Evolutionary conservation across 2,329 filamentous ascomycete species (phyloP), one percentile per base, ranked within the genome.

Genomic region (Penicillium sp.): DNA sequence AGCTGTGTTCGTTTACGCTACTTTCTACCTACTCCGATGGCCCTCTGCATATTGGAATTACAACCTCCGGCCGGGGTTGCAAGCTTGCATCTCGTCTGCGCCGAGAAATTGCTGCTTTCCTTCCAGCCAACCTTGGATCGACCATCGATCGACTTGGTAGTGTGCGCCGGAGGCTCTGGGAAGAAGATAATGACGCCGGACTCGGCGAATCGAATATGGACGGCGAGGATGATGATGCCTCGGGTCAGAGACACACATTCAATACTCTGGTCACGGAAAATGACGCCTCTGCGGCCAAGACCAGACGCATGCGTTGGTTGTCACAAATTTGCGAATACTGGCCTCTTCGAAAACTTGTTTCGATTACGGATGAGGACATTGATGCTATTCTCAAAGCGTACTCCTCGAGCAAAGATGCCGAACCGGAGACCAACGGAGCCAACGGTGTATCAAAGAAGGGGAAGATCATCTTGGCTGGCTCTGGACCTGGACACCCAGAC

Each of bases 291-390:
- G 89, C 89, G 3, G 86, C 88, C 17, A 92, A 92, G 74, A 93
- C 86, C 24, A 84, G 94, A 62, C 86, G 95, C 56, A 93, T 96
- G 83, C 87, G 95, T 61, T 99, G 95, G 95, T 83, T 99, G 1
- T 88, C 91, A 22, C 95, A 99, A 75, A 92, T 99, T 56, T 99
- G 95, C 83, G 95, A 99, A 81, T 99, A 99, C 79, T 99, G 95
- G 95, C 93, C 95, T 1, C 83, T 99, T 28, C 89, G 88, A 65
- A 87, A 91, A 19, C 85, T 99, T 1, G 92, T 93, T 8, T 84
- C 85, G 44, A 89, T 98, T 65, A 89, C 86, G 3, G 92, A 97
- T 71, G 84, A 85, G 9, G 93, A 98, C 68, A 88, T 97, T 7
- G 87, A 91, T 17, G 77, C 80, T 13, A 87, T 98, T 0, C 83